phyloP scores from a whole-genome alignment of 805 yeast species.

The Kazachstania taianensis region DNA sequence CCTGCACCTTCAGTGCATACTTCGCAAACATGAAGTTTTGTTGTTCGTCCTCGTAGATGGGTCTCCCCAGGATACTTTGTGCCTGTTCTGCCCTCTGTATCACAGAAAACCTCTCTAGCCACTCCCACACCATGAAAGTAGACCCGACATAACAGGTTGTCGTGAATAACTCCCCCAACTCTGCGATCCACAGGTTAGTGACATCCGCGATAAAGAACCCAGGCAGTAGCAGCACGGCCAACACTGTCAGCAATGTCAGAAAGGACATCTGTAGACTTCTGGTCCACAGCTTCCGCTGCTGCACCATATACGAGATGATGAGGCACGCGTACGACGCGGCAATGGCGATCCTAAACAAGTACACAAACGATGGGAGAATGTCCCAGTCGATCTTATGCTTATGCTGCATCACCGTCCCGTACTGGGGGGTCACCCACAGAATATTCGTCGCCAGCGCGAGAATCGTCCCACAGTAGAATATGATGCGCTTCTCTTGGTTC shows the following conservation, averaged over 20 bases:
- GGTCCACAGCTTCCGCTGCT: slow-evolving; percentile 43
- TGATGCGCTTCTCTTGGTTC: slow-evolving; percentile 54
- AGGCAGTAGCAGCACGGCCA: slow-evolving; percentile 50
- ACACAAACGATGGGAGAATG: slow-evolving; percentile 63
- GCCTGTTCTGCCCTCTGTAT: slow-evolving; percentile 52
- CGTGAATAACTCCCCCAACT: slow-evolving; percentile 62
- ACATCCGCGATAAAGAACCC: slow-evolving; percentile 71
- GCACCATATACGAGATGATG: slow-evolving; percentile 44
- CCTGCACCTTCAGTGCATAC: slow-evolving; percentile 22
- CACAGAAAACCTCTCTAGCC: slow-evolving; percentile 58
- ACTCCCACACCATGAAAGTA: slow-evolving; percentile 76
- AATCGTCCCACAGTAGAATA: slow-evolving; percentile 47
- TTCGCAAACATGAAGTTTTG: slow-evolving; percentile 22
- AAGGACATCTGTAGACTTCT: slow-evolving; percentile 38
- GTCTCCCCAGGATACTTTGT: slow-evolving; percentile 66
- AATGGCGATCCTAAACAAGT: slow-evolving; percentile 61
- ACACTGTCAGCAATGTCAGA: slow-evolving; percentile 44
- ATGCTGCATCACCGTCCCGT: slow-evolving; percentile 8
- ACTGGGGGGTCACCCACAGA: slow-evolving; percentile 54
- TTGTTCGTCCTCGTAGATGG: slow-evolving; percentile 59
- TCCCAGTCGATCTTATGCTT: slow-evolving; percentile 33
- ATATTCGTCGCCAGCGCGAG: slow-evolving; percentile 48
- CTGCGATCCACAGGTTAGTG: slow-evolving; percentile 64
- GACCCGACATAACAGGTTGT: slow-evolving; percentile 62
- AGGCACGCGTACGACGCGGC: slow-evolving; percentile 59